These are phyloP conservation scores for Hirschfeldia incana DNA, from an alignment of 345 rosid genomes.

Conservation along the genomic window DNA sequence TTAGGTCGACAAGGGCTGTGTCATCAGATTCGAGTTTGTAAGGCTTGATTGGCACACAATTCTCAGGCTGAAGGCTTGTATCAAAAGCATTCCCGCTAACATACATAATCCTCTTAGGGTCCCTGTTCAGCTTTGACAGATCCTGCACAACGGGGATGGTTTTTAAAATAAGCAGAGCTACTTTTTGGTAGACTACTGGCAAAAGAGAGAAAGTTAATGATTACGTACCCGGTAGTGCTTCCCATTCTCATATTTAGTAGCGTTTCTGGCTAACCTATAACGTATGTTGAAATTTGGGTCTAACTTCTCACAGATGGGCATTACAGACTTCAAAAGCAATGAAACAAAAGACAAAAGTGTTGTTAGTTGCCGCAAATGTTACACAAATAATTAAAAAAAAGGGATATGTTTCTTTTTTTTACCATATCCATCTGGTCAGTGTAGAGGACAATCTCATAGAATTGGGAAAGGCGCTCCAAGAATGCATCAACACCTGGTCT, in stretches of 20 bases:
- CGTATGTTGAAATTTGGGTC: slow-evolving; percentile 68
- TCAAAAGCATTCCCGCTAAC: slow-evolving; percentile 85
- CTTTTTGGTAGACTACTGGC: not conserved
- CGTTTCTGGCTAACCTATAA: slow-evolving; percentile 73
- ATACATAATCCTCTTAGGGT: slow-evolving; percentile 75
- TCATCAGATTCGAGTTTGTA: slow-evolving; percentile 79
- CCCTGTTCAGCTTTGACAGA: slow-evolving; percentile 94
- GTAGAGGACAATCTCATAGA: slow-evolving; percentile 82
- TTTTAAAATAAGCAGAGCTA: slow-evolving; percentile 22
- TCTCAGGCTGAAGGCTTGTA: slow-evolving; percentile 87
- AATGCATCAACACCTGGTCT: slow-evolving; percentile 96
- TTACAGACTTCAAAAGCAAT: slow-evolving; percentile 57
- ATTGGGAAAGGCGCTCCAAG: slow-evolving; percentile 82
- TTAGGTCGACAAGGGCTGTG: slow-evolving; percentile 88
- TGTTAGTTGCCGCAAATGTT: not conserved
- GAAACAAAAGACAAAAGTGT: not conserved
- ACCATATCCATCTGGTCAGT: slow-evolving; percentile 89
- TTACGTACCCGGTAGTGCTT: slow-evolving; percentile 80
- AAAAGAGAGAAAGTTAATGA: slow-evolving; percentile 22
- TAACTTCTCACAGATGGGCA: slow-evolving; percentile 83
- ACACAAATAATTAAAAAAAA: not conserved
- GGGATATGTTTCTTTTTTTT: not conserved
- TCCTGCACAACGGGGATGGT: slow-evolving; percentile 55
- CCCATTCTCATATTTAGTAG: slow-evolving; percentile 87
- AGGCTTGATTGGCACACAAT: slow-evolving; percentile 74